Percentiles rank a stretch among this genome's conserved stretches.
These are phyloP conservation scores for Nigrospora sphaerica DNA, from an alignment of 2,329 filamentous ascomycete genomes.

Conservation along the genomic window DNA sequence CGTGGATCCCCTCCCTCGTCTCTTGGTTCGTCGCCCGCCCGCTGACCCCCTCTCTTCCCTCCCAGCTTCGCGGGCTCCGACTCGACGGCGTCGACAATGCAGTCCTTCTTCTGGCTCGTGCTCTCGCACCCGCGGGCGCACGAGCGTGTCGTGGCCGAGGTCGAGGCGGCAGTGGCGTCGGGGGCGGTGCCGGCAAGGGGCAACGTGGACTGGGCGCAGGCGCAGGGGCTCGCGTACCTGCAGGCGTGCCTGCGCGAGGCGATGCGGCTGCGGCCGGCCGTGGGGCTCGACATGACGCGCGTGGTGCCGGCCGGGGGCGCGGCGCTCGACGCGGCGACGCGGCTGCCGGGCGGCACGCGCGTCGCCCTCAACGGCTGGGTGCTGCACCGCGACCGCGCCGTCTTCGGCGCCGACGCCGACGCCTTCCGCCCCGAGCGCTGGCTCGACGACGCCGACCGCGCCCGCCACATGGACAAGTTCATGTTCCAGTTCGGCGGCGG, in stretches of 20 bases:
- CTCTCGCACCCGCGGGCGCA: conserved; percentile 37
- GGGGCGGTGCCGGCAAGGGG: conserved; percentile 27
- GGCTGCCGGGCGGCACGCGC: conserved; percentile 42
- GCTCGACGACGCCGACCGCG: conserved; percentile 37
- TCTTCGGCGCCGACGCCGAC: conserved; percentile 46
- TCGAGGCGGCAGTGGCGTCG: conserved; percentile 30
- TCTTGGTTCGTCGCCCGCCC: background rate
- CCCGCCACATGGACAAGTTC: conserved; percentile 42
- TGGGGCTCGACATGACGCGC: conserved; percentile 47
- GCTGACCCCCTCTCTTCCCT: background rate
- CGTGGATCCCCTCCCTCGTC: background rate
- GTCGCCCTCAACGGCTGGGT: conserved; percentile 50
- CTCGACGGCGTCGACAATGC: conserved; percentile 53
- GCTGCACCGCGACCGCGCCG: conserved; percentile 36
- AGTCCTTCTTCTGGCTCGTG: conserved; percentile 46
- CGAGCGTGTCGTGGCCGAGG: conserved; percentile 30
- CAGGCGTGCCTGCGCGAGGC: conserved; percentile 51
- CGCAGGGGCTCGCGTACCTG: conserved; percentile 43
- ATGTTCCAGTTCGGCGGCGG: conserved; percentile 54
- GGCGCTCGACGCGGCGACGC: conserved; percentile 39
- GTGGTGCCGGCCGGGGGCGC: conserved; percentile 43
- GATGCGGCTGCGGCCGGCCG: conserved; percentile 48
- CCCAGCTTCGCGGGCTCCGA: conserved; percentile 51
- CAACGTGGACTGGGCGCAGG: conserved; percentile 39
- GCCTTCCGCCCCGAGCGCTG: conserved; percentile 47